Base-by-base conservation (phyloP, 208 protist genomes). In the Trypanosomatidae sp. region DNA sequence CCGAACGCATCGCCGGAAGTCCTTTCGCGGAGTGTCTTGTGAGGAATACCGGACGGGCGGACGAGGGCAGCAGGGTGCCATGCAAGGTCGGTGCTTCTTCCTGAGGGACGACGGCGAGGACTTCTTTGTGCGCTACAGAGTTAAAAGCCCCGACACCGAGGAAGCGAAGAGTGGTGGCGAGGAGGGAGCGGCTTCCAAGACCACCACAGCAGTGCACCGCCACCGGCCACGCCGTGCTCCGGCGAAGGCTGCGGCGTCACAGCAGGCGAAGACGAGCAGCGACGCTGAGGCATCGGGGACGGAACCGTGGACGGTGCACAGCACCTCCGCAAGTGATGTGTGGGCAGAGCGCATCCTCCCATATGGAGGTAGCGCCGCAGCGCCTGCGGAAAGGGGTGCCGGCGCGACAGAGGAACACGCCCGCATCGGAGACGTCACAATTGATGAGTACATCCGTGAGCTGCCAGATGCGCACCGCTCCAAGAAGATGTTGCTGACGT, bases 71-170 rank as follows among this genome's bases (percentile, higher is more conserved):
- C 66, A 64, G 28, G 15, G 62, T 8, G 10, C 64, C 55, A 19
- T 76, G 47, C 46, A 69, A 25, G 70, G 79, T 5, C 79, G 79
- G 44, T 75, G 82, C 71, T 84, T 74, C 68, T 66, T 84, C 15
- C 43, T 73, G 55, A 62, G 50, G 7, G 62, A 60, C 70, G 33
- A 36, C 62, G 47, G 71, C n/a, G 52, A 70, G 33, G 79, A 80
- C 41, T 44, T 80, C 28, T 79, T 77, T 65, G 49, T 80, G n/a
- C 36, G 71, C 44, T 84, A 84, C 39, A 59, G 73, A 25, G 46
- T 73, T 6, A 9, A 25, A 8, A 25, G 9, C 8, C 25, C 22
- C 22, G 46, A 15, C 6, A 62, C 44, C 47, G 36, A 25, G 46
- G 30, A 19, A 15, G 22, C 39, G 25, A 66, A 69, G 68, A 25